Percentiles rank a stretch among this genome's conserved stretches.
These are phyloP conservation scores for Flammula alnicola DNA, from an alignment of 1,284 basidiomycete species.

Conservation along the genomic window DNA sequence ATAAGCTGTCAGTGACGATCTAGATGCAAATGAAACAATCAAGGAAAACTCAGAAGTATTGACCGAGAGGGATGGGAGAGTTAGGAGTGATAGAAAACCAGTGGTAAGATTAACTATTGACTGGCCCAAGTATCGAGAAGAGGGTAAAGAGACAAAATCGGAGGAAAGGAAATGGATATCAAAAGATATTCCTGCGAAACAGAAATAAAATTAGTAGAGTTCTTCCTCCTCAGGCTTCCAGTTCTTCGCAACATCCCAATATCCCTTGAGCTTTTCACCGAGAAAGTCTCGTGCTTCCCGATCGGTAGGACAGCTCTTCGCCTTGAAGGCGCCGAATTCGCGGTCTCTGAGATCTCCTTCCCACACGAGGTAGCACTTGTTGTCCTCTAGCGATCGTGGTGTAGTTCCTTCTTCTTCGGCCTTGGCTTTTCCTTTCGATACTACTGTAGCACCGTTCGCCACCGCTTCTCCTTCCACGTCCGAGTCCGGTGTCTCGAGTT, in stretches of 20 bases:
- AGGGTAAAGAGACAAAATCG: not conserved
- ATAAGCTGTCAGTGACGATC: too few species aligned
- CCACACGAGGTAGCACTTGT: conserved; percentile 92
- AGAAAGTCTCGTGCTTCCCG: conserved; percentile 83
- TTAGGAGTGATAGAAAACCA: not conserved
- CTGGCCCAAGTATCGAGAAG: not conserved
- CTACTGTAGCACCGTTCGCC: conserved; percentile 10
- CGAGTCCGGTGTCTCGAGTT: conserved; percentile 53
- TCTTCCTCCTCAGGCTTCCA: conserved; percentile 82
- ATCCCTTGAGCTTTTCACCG: conserved; percentile 81
- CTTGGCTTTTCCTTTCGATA: conserved; percentile 37
- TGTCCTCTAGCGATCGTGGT: conserved; percentile 70
- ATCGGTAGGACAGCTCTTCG: conserved; percentile 87
- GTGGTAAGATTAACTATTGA: not conserved
- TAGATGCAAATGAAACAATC: too few species aligned
- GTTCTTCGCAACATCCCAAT: conserved; percentile 95
- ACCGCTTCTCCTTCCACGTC: conserved; percentile 48
- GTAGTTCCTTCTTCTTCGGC: conserved; percentile 36
- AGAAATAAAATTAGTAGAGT: conserved; percentile 46
- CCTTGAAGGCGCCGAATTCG: conserved; percentile 81
- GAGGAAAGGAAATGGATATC: not conserved
- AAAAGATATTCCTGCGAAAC: not conserved
- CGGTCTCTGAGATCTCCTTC: conserved; percentile 89
- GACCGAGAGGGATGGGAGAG: not conserved
- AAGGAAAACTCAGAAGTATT: not conserved